These are phyloP conservation scores for Saccharomycopsis selenospora DNA, from an alignment of 805 yeast species.

Conservation along the genomic window DNA sequence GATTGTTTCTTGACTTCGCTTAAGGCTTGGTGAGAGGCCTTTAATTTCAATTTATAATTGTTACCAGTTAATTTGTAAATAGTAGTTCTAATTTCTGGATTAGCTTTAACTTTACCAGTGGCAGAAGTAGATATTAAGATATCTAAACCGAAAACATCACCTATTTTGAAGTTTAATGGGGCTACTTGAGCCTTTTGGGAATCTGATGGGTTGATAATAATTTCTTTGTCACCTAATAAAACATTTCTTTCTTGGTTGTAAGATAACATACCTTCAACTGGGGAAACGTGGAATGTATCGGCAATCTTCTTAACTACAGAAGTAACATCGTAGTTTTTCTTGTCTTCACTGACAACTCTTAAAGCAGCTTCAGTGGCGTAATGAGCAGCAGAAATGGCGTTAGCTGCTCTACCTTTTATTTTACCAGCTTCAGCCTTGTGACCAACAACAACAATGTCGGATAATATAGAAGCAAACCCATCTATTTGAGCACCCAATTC, in stretches of 20 bases:
- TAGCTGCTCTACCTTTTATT: conserved; percentile 53
- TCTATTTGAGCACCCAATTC: conserved; percentile 72
- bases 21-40: conserved; percentile 59
- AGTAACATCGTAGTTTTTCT: conserved; percentile 71
- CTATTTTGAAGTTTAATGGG: conserved; percentile 58
- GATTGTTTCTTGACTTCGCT: conserved; percentile 62
- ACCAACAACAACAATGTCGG: conserved; percentile 64
- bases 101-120: conserved; percentile 58
- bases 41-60: conserved; percentile 61
- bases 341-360: conserved; percentile 57
- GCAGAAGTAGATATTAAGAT: conserved; percentile 55
- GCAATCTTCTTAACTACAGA: conserved; percentile 56
- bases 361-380: conserved; percentile 75
- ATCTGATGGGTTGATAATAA: conserved; percentile 68
- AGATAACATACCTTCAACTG: conserved; percentile 72
- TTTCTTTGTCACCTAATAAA: conserved; percentile 67
- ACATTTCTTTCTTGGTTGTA: conserved; percentile 64
- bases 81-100: conserved; percentile 51
- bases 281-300: conserved; percentile 47
- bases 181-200: conserved; percentile 57
- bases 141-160: conserved; percentile 74
- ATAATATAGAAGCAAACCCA: conserved; percentile 64
- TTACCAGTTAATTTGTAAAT: conserved; percentile 66
- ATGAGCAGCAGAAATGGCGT: conserved; percentile 65
- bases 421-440: conserved; percentile 31